Percentiles rank a stretch among this genome's conserved stretches.
phyloP scores from a whole-genome alignment of 2,329 filamentous ascomycete species.

The Nigrospora sphaerica region DNA sequence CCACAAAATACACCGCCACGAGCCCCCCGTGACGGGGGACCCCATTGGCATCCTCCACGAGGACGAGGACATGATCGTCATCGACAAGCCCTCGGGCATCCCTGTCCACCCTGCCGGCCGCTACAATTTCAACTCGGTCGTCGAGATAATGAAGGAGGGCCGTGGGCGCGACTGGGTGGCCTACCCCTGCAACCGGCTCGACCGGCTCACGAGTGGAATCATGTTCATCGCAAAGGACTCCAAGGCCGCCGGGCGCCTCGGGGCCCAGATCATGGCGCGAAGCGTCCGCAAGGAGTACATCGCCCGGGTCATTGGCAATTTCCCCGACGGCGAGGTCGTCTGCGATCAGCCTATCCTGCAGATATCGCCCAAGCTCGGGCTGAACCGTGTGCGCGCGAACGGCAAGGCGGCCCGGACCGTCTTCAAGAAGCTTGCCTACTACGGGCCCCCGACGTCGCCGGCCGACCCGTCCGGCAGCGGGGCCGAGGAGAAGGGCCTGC shows the following conservation, averaged over 20 bases:
- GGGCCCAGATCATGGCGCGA: constrained; percentile 67
- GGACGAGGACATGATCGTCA: constrained; percentile 87
- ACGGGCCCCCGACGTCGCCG: constrained; percentile 27
- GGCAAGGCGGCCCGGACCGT: constrained; percentile 87
- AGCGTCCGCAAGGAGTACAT: constrained; percentile 94
- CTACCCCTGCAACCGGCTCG: constrained; percentile 82
- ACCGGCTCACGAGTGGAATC: constrained; percentile 87
- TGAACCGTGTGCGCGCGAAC: constrained; percentile 90
- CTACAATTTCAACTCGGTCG: constrained; percentile 91
- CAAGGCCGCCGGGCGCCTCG: constrained; percentile 70
- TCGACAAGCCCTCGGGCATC: constrained; percentile 92
- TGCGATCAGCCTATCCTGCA: constrained; percentile 91
- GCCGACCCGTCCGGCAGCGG: constrained; percentile 6
- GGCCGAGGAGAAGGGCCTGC: constrained; percentile 20
- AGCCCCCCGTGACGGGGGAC: constrained; percentile 81
- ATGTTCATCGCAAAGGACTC: constrained; percentile 95
- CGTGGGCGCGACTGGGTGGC: constrained; percentile 47
- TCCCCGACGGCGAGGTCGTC: constrained; percentile 83
- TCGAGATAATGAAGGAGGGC: constrained; percentile 87
- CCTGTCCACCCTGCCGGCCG: constrained; percentile 92
- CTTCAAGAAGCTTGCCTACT: constrained; percentile 90
- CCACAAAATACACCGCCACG: constrained; percentile 90
- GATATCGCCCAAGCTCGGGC: constrained; percentile 88
- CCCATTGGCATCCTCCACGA: constrained; percentile 82
- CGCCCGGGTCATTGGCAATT: constrained; percentile 82